These are phyloP conservation scores for Backusella circina DNA, from an alignment of 192 early-diverging fungal genomes.

Conservation along the genomic window DNA sequence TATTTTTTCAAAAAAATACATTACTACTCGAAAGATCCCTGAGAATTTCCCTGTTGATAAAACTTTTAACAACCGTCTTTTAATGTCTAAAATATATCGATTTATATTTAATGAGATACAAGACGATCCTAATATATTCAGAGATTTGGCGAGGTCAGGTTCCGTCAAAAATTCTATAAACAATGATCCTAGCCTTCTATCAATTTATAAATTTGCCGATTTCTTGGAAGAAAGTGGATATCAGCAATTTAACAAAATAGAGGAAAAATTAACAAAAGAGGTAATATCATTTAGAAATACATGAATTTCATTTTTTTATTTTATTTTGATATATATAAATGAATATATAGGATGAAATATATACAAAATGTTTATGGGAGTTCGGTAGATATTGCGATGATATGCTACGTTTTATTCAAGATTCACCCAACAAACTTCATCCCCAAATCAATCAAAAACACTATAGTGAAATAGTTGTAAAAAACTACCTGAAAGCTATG, in stretches of 20 bases:
- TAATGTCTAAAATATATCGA: not conserved
- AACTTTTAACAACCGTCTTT: not conserved
- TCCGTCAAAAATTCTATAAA: not conserved
- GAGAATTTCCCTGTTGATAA: not conserved
- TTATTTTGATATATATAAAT: not conserved
- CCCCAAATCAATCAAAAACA: constrained; percentile 8
- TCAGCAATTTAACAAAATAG: not conserved
- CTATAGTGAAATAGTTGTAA: constrained; percentile 36
- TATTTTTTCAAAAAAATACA: not conserved
- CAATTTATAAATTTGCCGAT: not conserved
- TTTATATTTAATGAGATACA: not conserved
- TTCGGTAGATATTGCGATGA: constrained; percentile 52
- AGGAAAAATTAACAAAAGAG: not conserved
- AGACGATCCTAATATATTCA: not conserved
- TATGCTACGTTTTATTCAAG: constrained; percentile 37
- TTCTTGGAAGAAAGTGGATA: not conserved
- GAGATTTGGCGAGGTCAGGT: not conserved
- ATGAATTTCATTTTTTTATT: not conserved
- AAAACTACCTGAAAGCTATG: constrained; percentile 54
- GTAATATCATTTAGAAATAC: not conserved
- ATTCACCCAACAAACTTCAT: not conserved
- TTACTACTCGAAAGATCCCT: not conserved
- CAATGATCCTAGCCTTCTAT: not conserved
- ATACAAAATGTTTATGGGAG: constrained; percentile 25
- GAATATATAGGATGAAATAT: constrained; percentile 19